Evolutionary conservation across 2,329 filamentous ascomycete species (phyloP), one percentile per base, ranked within the genome.

Genomic region (Hypoxylon sp.): DNA sequence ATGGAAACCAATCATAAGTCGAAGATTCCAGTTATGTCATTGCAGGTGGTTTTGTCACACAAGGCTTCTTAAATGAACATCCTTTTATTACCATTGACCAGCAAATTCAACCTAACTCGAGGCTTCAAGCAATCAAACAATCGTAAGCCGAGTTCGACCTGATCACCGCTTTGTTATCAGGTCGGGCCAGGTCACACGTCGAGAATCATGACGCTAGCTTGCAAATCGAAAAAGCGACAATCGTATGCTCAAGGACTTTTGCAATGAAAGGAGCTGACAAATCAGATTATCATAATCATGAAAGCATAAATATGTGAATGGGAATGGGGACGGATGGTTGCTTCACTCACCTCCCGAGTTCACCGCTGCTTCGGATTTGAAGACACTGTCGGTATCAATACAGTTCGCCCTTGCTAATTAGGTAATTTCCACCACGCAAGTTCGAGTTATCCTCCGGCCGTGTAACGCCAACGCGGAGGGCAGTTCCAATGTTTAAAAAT

Each of bases 1-100:
- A 37, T 15, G 41, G 20, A n/a, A 61, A n/a, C 64, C 64, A 67
- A 67, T 67, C 41, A 64, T 5, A 22, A 24, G 19, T 19, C 13
- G 24, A 54, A 37, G 32, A 60, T 46, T 47, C 41, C 1, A 53
- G 63, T 68, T 68, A 68, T 68, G 65, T 68, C 65, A 68, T 65
- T 50, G 53, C n/a, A n/a, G n/a, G n/a, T n/a, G n/a, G n/a, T 56
- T 50, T 34, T 34, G 37, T 30, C 46, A 60, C 65, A 47, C 56
- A 67, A 67, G 62, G 59, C 65, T 62, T 54, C 54, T 37, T 19
- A 64, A 49, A 44, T 47, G 30, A 34, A 22, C 11, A 11, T 17
- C 24, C 24, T 6, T 10, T 28, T 17, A 19, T 22, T 32, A 19
- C 2, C 4, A 37, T 20, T 13, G 11, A 34, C 53, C 54, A 24